Conservation (phyloP, 257 asterid genomes). For the Capsicum chinense region DNA sequence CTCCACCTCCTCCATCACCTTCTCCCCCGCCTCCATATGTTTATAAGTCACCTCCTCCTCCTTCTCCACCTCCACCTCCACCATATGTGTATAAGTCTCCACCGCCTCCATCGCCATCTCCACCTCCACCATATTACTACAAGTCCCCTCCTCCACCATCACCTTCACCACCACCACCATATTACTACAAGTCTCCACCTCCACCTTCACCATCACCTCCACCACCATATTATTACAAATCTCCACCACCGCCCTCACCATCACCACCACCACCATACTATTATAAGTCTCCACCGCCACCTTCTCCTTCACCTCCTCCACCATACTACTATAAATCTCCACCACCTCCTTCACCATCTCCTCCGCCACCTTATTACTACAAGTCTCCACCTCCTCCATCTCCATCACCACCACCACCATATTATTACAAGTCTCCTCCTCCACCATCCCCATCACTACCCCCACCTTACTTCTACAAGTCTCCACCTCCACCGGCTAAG, state of each 20-base stretch:
- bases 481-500: slow-evolving; percentile 29
- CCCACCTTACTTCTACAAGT: slow-evolving; percentile 5
- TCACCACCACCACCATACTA: slow-evolving; percentile 24
- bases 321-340: slow-evolving; percentile 30
- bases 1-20: not conserved
- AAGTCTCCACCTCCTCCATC: too few relatives aligned
- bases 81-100: slow-evolving; percentile 22
- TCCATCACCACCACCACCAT: too few relatives aligned
- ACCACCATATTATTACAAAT: slow-evolving; percentile 23
- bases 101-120: not conserved
- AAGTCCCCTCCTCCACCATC: slow-evolving; percentile 35
- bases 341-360: slow-evolving; percentile 6
- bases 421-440: too few relatives aligned
- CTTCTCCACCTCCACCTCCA: not conserved
- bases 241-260: slow-evolving; percentile 28
- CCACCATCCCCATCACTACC: too few relatives aligned
- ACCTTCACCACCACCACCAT: slow-evolving; percentile 25
- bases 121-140: slow-evolving; percentile 16
- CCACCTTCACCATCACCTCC: slow-evolving; percentile 22
- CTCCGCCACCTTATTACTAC: slow-evolving; percentile 22
- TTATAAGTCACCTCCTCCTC: slow-evolving; percentile 26
- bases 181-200: slow-evolving; percentile 34
- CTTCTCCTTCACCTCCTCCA: slow-evolving; percentile 12
- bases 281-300: slow-evolving; percentile 35
- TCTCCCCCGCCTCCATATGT: slow-evolving; percentile 31